Evolutionary conservation across 1,139 yeast species (phyloP).

Genomic region (Candida freyschussii): DNA sequence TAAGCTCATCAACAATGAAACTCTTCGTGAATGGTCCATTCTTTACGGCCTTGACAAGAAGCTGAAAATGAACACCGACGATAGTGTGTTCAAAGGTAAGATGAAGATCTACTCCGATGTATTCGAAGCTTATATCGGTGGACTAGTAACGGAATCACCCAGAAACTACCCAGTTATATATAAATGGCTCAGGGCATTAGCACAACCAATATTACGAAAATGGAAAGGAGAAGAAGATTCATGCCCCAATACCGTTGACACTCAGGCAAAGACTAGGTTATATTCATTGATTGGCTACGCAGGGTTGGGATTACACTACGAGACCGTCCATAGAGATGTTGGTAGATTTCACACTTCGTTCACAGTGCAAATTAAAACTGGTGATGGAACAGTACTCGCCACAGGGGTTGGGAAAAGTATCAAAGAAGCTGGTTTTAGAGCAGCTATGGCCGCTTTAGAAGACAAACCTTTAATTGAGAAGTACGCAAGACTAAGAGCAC

Average conservation of each 20-base stretch:
- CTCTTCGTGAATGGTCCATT: conserved; percentile 65
- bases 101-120: conserved; percentile 25
- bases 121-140: conserved; percentile 27
- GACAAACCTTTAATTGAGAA: conserved; percentile 59
- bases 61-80: conserved; percentile 40
- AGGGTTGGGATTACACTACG: conserved; percentile 59
- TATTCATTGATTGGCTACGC: conserved; percentile 81
- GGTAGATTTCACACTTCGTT: conserved; percentile 43
- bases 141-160: conserved; percentile 20
- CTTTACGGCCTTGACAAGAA: conserved; percentile 64
- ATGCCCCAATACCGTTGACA: conserved; percentile 5
- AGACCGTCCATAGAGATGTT: conserved; percentile 47
- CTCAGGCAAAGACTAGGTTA: conserved; percentile 55
- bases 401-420: conserved; percentile 54
- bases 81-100: conserved; percentile 28
- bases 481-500: conserved; percentile 53
- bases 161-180: conserved; percentile 17
- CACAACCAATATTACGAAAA: conserved; percentile 16
- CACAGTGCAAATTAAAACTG: conserved; percentile 64
- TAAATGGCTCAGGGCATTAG: conserved; percentile 22
- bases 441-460: conserved; percentile 67
- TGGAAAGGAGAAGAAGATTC: conserved; percentile 2
- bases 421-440: conserved; percentile 65
- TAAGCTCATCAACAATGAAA: conserved; percentile 66
- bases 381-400: conserved; percentile 58